phyloP scores from a whole-genome alignment of 768 basidiomycete species.

The Imleria badia region DNA sequence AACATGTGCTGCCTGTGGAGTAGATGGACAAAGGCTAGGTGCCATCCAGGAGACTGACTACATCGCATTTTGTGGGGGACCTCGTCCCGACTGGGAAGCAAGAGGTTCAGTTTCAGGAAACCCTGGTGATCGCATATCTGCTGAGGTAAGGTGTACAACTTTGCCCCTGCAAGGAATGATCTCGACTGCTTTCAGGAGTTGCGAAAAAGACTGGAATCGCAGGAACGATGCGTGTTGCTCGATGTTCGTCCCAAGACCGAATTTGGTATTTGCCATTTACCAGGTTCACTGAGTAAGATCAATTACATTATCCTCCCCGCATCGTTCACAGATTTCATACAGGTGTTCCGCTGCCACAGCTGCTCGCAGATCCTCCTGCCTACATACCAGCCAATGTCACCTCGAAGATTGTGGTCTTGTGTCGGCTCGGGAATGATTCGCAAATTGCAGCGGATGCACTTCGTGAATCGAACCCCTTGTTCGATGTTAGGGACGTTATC shows the following conservation, averaged over 20 bases:
- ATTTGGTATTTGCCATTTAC: conserved; percentile 83
- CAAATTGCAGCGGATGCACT: conserved; percentile 71
- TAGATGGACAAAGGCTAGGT: conserved; percentile 41
- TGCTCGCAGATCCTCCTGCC: conserved; percentile 60
- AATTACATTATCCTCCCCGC: background rate
- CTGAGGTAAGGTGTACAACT: conserved; percentile 36
- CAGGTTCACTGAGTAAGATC: conserved; percentile 66
- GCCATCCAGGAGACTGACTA: conserved; percentile 68
- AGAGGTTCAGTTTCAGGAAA: conserved; percentile 47
- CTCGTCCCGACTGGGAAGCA: conserved; percentile 61
- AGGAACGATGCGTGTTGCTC: conserved; percentile 44
- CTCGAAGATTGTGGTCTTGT: conserved; percentile 57
- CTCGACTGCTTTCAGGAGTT: conserved; percentile 45
- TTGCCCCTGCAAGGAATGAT: background rate
- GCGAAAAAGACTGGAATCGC: conserved; percentile 34
- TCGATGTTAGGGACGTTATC: conserved; percentile 62
- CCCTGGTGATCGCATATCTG: conserved; percentile 42
- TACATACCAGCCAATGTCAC: conserved; percentile 33
- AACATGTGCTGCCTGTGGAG: conserved; percentile 76
- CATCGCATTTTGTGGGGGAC: conserved; percentile 82
- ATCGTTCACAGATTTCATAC: conserved; percentile 5
- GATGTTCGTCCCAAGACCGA: conserved; percentile 82
- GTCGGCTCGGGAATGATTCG: conserved; percentile 91
- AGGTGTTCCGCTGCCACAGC: conserved; percentile 74
- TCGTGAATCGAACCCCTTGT: conserved; percentile 20